Evolutionary conservation across 768 basidiomycete genomes (phyloP).

Genomic region (Clavulina sp.): DNA sequence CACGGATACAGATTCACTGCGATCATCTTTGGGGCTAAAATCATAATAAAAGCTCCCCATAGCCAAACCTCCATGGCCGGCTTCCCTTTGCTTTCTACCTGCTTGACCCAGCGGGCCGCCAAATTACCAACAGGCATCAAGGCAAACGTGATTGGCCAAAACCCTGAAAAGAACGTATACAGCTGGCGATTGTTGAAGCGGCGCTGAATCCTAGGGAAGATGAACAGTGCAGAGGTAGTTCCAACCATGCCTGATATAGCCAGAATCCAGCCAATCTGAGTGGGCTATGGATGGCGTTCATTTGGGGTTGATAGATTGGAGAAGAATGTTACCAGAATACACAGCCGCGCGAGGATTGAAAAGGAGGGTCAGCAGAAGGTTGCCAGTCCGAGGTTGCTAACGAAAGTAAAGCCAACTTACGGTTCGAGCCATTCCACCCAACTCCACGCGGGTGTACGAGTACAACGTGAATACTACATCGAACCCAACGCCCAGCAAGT

Average conservation of each 20-base stretch:
- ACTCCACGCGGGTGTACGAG: constrained; percentile 40
- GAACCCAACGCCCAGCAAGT: constrained; percentile 35
- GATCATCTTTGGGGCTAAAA: not conserved
- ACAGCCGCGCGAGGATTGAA: too few species aligned
- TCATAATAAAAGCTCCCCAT: not conserved
- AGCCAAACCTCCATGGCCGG: not conserved
- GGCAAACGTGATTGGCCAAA: constrained; percentile 11
- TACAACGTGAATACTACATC: constrained; percentile 53
- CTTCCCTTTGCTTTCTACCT: not conserved
- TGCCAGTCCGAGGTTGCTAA: too few species aligned
- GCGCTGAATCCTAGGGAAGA: not conserved
- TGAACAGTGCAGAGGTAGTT: not conserved
- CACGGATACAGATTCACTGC: not conserved
- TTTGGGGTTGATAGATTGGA: too few species aligned
- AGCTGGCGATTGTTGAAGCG: constrained; percentile 3
- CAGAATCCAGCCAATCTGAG: not conserved
- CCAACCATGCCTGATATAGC: not conserved
- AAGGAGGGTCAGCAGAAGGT: too few species aligned
- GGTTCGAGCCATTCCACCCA: constrained; percentile 41
- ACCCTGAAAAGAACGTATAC: constrained; percentile 9
- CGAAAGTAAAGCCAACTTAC: constrained; percentile 29
- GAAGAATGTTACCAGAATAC: too few species aligned
- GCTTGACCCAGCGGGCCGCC: not conserved
- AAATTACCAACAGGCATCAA: constrained; percentile 9
- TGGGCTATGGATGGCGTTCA: too few species aligned